These are phyloP conservation scores for Neospermospora avenae DNA, from an alignment of 2,329 filamentous ascomycete species.

Conservation along the genomic window DNA sequence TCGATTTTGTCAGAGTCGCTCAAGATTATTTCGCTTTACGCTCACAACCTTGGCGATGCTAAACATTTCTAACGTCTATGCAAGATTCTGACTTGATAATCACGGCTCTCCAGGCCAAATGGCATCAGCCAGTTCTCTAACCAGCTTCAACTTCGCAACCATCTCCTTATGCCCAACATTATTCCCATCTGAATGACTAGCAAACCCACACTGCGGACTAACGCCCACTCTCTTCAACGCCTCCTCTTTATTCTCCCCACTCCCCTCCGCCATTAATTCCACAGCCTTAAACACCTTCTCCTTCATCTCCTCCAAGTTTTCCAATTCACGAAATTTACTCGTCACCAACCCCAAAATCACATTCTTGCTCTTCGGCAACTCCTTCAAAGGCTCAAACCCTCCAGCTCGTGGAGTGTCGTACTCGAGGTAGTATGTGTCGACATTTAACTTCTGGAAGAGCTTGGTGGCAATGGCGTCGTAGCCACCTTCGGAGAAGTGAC, in stretches of 20 bases:
- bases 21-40: no score
- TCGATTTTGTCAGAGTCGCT: no score
- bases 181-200: constrained; percentile 50
- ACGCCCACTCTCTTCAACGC: constrained; percentile 66
- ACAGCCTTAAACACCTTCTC: constrained; percentile 56
- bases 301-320: constrained; percentile 63
- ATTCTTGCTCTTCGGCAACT: constrained; percentile 57
- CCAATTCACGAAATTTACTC: constrained; percentile 59
- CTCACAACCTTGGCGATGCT: no score
- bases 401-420: constrained; percentile 62
- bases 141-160: constrained; percentile 68
- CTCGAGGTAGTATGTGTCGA: constrained; percentile 67
- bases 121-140: constrained; percentile 68
- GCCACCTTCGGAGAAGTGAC: constrained; percentile 63
- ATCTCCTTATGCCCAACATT: constrained; percentile 66
- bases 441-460: constrained; percentile 59
- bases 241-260: constrained; percentile 59
- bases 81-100: background rate
- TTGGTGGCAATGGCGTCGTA: constrained; percentile 66
- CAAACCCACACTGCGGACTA: constrained; percentile 69
- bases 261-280: constrained; percentile 66
- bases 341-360: constrained; percentile 63
- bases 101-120: constrained; percentile 53
- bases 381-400: constrained; percentile 62
- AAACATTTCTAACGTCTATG: no score